Evolutionary conservation across 352 stramenopile species (phyloP).

Genomic region (Globisporangium heterothallicum): DNA sequence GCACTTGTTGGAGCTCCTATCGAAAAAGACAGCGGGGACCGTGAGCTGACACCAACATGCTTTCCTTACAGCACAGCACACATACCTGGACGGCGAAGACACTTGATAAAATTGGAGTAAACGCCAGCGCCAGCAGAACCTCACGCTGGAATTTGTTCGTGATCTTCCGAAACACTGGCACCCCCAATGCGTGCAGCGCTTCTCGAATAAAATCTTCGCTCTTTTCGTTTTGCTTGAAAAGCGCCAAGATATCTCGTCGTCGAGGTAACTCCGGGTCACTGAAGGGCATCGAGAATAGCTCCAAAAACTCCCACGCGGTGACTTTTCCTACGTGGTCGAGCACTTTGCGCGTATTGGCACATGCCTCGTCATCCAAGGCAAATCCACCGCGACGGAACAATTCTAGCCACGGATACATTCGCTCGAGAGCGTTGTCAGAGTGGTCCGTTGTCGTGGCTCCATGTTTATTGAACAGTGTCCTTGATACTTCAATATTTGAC

Average conservation of each 20-base stretch:
- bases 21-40: neutral
- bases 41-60: neutral
- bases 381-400: conserved; percentile 58
- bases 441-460: conserved; percentile 1
- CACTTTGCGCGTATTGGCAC: conserved; percentile 26
- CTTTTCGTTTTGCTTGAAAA: conserved; percentile 55
- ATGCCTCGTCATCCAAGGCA: conserved; percentile 47
- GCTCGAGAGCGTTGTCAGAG: conserved; percentile 7
- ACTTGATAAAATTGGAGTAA: conserved; percentile 66
- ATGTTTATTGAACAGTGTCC: conserved; percentile 8
- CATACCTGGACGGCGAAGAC: conserved; percentile 78
- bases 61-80: too few species aligned
- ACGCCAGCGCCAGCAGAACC: conserved; percentile 54
- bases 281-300: conserved; percentile 81
- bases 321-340: conserved; percentile 37
- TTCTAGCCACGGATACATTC: conserved; percentile 64
- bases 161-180: conserved; percentile 47
- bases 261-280: conserved; percentile 49
- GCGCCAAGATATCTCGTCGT: conserved; percentile 51
- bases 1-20: conserved; percentile 58
- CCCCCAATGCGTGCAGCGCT: conserved; percentile 34
- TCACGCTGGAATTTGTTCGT: conserved; percentile 24
- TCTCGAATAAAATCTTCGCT: conserved; percentile 55
- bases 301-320: conserved; percentile 69
- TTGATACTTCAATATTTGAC: conserved; percentile 16